These are phyloP conservation scores for Lichtheimia corymbifera DNA, from an alignment of 371 early-diverging fungal genomes.

Conservation along the genomic window DNA sequence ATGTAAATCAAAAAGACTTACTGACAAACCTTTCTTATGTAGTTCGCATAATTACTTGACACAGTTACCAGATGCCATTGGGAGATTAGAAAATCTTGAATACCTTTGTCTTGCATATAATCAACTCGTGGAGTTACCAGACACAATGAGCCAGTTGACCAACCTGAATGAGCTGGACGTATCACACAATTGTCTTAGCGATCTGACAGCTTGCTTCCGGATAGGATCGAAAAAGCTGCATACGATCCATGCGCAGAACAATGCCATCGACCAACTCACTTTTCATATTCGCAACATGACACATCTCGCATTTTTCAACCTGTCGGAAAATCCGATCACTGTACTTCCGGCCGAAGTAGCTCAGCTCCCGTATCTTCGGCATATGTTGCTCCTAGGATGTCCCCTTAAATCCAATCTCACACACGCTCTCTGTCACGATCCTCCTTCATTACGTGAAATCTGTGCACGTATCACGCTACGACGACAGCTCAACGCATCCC, in stretches of 20 bases:
- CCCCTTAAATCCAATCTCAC: conserved; percentile 33
- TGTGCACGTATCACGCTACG: conserved; percentile 69
- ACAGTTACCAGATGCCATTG: conserved; percentile 56
- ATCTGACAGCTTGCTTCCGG: conserved; percentile 46
- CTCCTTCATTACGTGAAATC: conserved; percentile 68
- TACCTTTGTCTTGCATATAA: conserved; percentile 49
- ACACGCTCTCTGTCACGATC: conserved; percentile 28
- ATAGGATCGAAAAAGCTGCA: conserved; percentile 13
- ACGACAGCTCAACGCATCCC: background rate
- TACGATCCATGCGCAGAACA: conserved; percentile 55
- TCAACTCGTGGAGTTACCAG: conserved; percentile 43
- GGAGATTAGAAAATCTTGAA: conserved; percentile 48
- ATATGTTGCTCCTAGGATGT: conserved; percentile 58
- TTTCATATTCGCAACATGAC: conserved; percentile 46
- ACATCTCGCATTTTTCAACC: conserved; percentile 58
- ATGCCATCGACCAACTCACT: conserved; percentile 56
- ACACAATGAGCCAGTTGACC: conserved; percentile 64
- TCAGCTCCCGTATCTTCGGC: conserved; percentile 65
- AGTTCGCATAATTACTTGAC: conserved; percentile 13
- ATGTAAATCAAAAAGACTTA: background rate
- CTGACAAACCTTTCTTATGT: conserved; percentile 6
- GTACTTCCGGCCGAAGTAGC: conserved; percentile 75
- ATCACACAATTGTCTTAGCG: conserved; percentile 61
- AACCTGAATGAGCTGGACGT: conserved; percentile 69
- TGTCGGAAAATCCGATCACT: conserved; percentile 66